Base-by-base conservation (phyloP, 2,329 filamentous ascomycete genomes). In the Neodidymelliopsis sp. region DNA sequence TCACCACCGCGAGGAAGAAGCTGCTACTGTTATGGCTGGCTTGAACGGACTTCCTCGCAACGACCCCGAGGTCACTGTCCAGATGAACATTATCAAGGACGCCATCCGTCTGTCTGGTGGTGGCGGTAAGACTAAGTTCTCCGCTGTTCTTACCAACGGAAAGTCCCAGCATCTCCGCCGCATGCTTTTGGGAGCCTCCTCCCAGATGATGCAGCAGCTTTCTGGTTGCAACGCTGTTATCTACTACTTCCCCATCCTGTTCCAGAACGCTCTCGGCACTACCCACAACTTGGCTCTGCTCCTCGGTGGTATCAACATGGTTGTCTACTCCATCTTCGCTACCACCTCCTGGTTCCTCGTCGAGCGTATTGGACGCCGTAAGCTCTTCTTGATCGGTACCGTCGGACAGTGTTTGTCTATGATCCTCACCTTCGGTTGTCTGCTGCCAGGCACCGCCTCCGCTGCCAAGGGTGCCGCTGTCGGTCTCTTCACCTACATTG, bases 401-500 rank as follows among this genome's bases (percentile, higher is more conserved):
- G 63, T 75, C 23, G 75, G 86, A 12, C 84, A 84, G 61, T 77
- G 77, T 53, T 56, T 82, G 22, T 81, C 80, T 51, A 69, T 69
- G 66, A 49, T 69, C 6, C 60, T 78, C 8, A 65, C 67, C 27
- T 74, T 77, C 36, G 74, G 61, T n/a, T 72, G 71, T 52, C 56
- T 77, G 15, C 75, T 77, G 16, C 73, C 74, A 2, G 68, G 57
- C 24, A 67, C 60, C 1, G 22, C 62, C 2, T 59, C 44, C 7
- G 66, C 75, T 34, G 74, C 78, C 18, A 78, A 79, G 53, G 76
- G 77, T 22, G 77, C 79, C 1, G 77, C 80, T 8, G 84, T 87
- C 2, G 85, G 85, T 47, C 54, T 89, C 10, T 89, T 89, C 72
- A 79, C 84, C 2, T 89, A 87, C 71, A 88, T 88, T 61, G 83